These are phyloP conservation scores for Xerocomus minutiporus DNA, from an alignment of 1,284 basidiomycete species.

Conservation along the genomic window DNA sequence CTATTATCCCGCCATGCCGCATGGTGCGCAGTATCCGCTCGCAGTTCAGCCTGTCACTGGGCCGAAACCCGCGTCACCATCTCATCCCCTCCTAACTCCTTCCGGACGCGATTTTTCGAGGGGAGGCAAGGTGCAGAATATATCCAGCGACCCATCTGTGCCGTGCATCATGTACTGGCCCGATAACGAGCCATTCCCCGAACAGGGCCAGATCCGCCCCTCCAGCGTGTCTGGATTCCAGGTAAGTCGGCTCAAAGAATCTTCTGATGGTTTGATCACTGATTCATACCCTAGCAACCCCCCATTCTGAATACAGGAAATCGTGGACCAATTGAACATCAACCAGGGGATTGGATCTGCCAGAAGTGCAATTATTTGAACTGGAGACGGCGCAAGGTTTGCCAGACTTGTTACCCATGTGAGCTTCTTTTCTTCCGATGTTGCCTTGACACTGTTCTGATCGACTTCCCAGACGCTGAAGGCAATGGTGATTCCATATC, in stretches of 20 bases:
- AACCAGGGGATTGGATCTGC: slow-evolving; percentile 91
- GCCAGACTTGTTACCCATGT: slow-evolving; percentile 85
- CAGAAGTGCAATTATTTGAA: slow-evolving; percentile 79
- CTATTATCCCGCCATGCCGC: slow-evolving; percentile 15
- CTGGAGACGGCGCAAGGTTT: slow-evolving; percentile 82
- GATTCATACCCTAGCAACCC: slow-evolving; percentile 49
- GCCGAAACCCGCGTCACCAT: slow-evolving; percentile 33
- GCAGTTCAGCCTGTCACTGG: slow-evolving; percentile 16
- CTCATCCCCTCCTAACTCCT: slow-evolving; percentile 70
- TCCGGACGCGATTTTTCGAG: slow-evolving; percentile 68
- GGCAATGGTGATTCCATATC: slow-evolving; percentile 82
- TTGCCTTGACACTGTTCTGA: slow-evolving; percentile 8
- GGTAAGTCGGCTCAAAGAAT: slow-evolving; percentile 36
- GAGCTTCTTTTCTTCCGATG: slow-evolving; percentile 6
- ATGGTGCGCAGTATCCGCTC: slow-evolving; percentile 12
- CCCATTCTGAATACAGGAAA: slow-evolving; percentile 88
- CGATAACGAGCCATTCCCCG: slow-evolving; percentile 75
- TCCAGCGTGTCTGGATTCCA: slow-evolving; percentile 46
- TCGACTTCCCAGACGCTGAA: slow-evolving; percentile 56
- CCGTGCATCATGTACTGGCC: slow-evolving; percentile 85
- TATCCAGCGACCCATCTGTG: slow-evolving; percentile 61
- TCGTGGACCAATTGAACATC: slow-evolving; percentile 77
- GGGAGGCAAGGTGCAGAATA: slow-evolving; percentile 72
- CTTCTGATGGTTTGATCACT: not conserved
- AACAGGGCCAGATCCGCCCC: slow-evolving; percentile 71